Evolutionary conservation across 257 asterid species (phyloP), one percentile per base, ranked within the genome.

Genomic region (Solanum habrochaites): DNA sequence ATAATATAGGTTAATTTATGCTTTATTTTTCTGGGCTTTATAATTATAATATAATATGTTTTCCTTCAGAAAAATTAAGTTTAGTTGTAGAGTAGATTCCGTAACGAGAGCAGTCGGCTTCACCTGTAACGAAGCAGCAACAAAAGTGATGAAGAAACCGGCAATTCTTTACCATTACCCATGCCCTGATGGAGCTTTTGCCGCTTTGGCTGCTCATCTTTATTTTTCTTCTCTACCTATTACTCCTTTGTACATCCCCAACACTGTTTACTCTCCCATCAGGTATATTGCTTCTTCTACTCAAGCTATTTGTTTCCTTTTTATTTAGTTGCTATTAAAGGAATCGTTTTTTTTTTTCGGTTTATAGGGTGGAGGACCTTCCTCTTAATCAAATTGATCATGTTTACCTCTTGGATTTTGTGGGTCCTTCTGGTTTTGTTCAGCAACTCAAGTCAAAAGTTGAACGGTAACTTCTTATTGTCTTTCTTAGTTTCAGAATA

Each of bases 121-220:
- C 5, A 16, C 84, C 10, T 43, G 39, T 10, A 80, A 27, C 27
- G 10, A 8, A 15, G 16, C 82, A 21, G 11, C 83, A 29, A n/a
- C 40, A 78, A 4, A 58, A 18, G 11, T 29, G 69, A 81, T 49
- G 85, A 49, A 6, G 94, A 90, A 86, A 85, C 86, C 94, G 15
- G 96, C 99, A 16, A 94, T 95, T 77, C 80, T 94, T 11, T 96
- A 96, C 88, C 98, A 96, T 90, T 96, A 95, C 88, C 99, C 98
- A 7, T 96, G 98, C 83, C 99, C 98, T 16, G 97, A 96, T 91
- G 99, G 99, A 43, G 98, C 94, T 25, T 95, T 96, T 90, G 98
- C 98, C 29, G 99, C 99, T 27, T 90, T 96, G 88, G 99, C 99
- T 4, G 98, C 98, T n/a, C 94, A 95, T 78, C 91, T 96, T 71